Base-by-base conservation (phyloP, 2,329 filamentous ascomycete genomes). In the Beauveria australis region DNA sequence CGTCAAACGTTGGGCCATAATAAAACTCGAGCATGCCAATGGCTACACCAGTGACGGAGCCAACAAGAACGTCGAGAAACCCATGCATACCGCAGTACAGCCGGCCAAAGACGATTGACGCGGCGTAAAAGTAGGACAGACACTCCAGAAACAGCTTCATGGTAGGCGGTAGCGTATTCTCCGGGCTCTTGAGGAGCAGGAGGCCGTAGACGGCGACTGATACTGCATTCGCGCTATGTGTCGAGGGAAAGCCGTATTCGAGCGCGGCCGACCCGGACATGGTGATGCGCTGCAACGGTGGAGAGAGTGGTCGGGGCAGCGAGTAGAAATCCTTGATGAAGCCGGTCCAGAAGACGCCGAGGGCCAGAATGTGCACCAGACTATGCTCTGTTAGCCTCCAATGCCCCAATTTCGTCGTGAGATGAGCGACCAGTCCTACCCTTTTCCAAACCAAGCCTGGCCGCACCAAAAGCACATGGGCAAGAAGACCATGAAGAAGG, bases 51-150 rank as follows among this genome's bases (percentile, higher is more conserved):
- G 97, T 80, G 16, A 86, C 67, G 59, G 88, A 91, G 7, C 94
- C 94, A 61, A 94, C 74, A 16, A 94, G 75, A 26, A 97, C 92
- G 73, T 99, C 94, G 48, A 94, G 80, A 75, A 97, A 96, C 12
- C 94, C 94, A 75, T 99, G 94, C 94, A 99, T 99, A 63, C 94
- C 94, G 71, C 94, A 99, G 77, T 99, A 97, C 41, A 99, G 79
- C 22, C 94, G 86, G 6, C 94, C 94, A 64, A 97, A 78, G 46
- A 97, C 83, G 69, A 99, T 97, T 28, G 93, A 97, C 14, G 85
- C 76, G 40, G 90, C 91, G 71, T 97, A 99, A 67, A 91, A 87
- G 73, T 94, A 95, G 46, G 88, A 86, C 6, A 90, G 73, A 5
- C 75, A 73, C 70, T 94, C 89, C 28, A 96, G 76, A 4, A 80